A percentile compares a stretch with the other conserved stretches of the same genome.
phyloP scores from a whole-genome alignment of 2,329 filamentous ascomycete species.

The Epichloe sibirici region DNA sequence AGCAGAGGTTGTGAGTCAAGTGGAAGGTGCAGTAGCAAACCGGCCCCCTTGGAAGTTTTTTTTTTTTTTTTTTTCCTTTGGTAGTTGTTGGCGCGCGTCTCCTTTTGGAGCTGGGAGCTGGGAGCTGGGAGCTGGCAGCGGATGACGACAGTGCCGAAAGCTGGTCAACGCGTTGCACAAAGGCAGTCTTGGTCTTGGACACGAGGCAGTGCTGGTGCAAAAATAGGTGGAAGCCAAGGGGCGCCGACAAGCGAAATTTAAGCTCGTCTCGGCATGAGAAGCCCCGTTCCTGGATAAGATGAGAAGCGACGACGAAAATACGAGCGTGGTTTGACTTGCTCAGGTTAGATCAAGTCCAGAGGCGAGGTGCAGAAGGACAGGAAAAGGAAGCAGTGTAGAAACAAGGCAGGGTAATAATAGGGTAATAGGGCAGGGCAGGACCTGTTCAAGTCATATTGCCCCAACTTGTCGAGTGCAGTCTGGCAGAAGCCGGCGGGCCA shows the following conservation, averaged over 20 bases:
- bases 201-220: constrained; percentile 1
- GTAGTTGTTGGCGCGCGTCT: background rate
- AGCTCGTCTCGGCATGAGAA: background rate
- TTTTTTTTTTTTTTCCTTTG: background rate
- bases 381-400: background rate
- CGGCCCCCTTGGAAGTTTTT: background rate
- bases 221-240: background rate
- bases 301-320: background rate
- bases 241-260: constrained; percentile 1
- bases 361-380: background rate
- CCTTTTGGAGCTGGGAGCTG: background rate
- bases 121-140: constrained; percentile 1
- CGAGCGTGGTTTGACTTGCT: background rate
- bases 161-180: constrained; percentile 1
- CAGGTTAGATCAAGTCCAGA: background rate
- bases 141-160: constrained; percentile 5
- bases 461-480: no score
- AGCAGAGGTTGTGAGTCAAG: background rate
- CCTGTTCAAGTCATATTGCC: no score
- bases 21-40: background rate
- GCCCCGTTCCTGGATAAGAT: background rate
- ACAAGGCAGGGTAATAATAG: no score
- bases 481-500: no score
- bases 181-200: background rate
- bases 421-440: no score